Evolutionary conservation across 371 early-diverging fungal species (phyloP).

Genomic region (Rhizopus sp.): DNA sequence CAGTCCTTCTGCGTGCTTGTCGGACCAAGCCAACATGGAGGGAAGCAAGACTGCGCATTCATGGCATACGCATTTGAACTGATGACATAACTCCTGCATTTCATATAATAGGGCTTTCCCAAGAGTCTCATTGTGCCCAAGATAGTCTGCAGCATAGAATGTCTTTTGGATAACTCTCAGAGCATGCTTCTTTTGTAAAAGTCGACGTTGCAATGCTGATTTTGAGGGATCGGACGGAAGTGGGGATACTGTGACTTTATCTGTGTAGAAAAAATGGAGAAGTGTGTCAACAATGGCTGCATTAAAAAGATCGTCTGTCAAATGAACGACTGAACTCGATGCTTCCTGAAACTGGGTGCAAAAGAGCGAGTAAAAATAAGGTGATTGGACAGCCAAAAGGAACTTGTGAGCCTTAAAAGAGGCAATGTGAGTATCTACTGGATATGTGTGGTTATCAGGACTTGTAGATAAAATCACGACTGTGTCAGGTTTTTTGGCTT

Average conservation of each 20-base stretch:
- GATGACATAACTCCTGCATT: constrained; percentile 38
- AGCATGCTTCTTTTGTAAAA: constrained; percentile 36
- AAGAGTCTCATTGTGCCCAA: constrained; percentile 37
- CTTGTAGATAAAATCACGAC: constrained; percentile 4
- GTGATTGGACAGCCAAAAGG: constrained; percentile 43
- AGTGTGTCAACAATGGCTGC: constrained; percentile 17
- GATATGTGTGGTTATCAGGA: constrained; percentile 13
- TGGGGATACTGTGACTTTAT: constrained; percentile 15
- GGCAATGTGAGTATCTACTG: constrained; percentile 9
- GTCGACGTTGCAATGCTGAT: constrained; percentile 17
- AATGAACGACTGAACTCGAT: constrained; percentile 7
- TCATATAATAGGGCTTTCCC: constrained; percentile 31
- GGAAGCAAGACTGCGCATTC: constrained; percentile 44
- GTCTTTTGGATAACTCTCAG: constrained; percentile 44
- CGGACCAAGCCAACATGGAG: constrained; percentile 47
- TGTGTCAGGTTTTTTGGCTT: constrained; percentile 1
- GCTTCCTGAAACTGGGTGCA: constrained; percentile 28
- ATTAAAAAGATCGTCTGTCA: constrained; percentile 21
- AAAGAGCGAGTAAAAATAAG: constrained; percentile 47
- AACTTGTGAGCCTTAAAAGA: constrained; percentile 41
- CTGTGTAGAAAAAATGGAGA: constrained; percentile 19
- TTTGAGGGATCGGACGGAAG: constrained; percentile 7
- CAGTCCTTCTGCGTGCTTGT: constrained; percentile 25
- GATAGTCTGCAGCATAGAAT: constrained; percentile 43
- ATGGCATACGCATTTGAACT: constrained; percentile 45